These are phyloP conservation scores for Saitozyma sp. DNA, from an alignment of 768 basidiomycete genomes.

Conservation along the genomic window DNA sequence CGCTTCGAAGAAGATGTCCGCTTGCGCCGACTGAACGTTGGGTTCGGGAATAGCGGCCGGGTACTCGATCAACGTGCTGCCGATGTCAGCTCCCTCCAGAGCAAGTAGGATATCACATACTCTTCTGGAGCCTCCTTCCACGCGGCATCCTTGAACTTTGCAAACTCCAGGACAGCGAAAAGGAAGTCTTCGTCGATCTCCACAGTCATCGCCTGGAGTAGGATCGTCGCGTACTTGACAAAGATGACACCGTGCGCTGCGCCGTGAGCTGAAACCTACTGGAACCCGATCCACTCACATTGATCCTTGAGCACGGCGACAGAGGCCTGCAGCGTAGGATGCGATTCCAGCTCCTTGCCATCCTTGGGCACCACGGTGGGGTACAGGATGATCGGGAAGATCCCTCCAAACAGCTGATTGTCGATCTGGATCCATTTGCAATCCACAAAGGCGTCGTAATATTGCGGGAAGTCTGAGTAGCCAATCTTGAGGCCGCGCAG, in stretches of 20 bases:
- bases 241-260: conserved; percentile 97
- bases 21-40: conserved; percentile 56
- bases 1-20: conserved; percentile 91
- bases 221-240: conserved; percentile 91
- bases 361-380: conserved; percentile 75
- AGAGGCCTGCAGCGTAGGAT: conserved; percentile 85
- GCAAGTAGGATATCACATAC: conserved; percentile 56
- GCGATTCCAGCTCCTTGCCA: conserved; percentile 70
- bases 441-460: conserved; percentile 75
- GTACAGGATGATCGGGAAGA: conserved; percentile 92
- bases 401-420: conserved; percentile 94
- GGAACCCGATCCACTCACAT: conserved; percentile 58
- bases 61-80: conserved; percentile 70
- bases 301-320: conserved; percentile 89
- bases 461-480: conserved; percentile 73
- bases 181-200: conserved; percentile 97
- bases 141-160: conserved; percentile 83
- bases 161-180: conserved; percentile 86
- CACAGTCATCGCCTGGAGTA: conserved; percentile 89
- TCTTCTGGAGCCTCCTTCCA: conserved; percentile 79
- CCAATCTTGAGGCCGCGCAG: conserved; percentile 76
- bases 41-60: conserved; percentile 62
- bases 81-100: conserved; percentile 4
- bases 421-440: conserved; percentile 91
- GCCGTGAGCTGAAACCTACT: conserved; percentile 12